Conservation (phyloP, 768 basidiomycete genomes). For the Pleurotus eryngii region DNA sequence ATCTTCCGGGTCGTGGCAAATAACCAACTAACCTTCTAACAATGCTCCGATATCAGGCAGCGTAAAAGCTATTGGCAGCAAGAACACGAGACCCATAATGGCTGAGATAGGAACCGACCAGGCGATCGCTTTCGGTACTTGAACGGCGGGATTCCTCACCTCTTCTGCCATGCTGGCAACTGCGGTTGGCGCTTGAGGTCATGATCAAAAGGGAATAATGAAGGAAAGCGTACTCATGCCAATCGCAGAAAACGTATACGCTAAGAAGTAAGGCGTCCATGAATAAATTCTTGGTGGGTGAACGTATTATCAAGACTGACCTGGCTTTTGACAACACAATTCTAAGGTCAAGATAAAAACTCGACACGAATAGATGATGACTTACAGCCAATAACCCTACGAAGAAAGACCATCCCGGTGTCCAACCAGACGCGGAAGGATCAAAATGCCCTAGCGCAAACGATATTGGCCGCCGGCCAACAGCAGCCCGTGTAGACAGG, state of each 20-base stretch:
- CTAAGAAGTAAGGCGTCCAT: constrained; percentile 20
- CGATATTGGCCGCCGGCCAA: constrained; percentile 48
- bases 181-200: constrained; percentile 16
- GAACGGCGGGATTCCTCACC: constrained; percentile 51
- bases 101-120: constrained; percentile 53
- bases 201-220: not conserved
- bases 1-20: too few relatives aligned
- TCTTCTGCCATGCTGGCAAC: constrained; percentile 70
- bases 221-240: constrained; percentile 49
- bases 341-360: not conserved
- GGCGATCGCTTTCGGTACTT: constrained; percentile 54
- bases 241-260: constrained; percentile 56
- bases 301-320: constrained; percentile 15
- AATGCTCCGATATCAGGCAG: constrained; percentile 54
- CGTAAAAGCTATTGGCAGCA: constrained; percentile 65
- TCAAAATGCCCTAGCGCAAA: constrained; percentile 61
- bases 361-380: not conserved
- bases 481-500: constrained; percentile 53
- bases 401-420: constrained; percentile 66
- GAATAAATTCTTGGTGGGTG: not conserved
- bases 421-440: constrained; percentile 64
- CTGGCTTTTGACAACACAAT: constrained; percentile 22
- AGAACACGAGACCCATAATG: constrained; percentile 48
- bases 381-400: constrained; percentile 58
- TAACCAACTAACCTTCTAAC: constrained; percentile 38